These are phyloP conservation scores for Podospora pseudopauciseta DNA, from an alignment of 495 filamentous ascomycete genomes.

Conservation along the genomic window DNA sequence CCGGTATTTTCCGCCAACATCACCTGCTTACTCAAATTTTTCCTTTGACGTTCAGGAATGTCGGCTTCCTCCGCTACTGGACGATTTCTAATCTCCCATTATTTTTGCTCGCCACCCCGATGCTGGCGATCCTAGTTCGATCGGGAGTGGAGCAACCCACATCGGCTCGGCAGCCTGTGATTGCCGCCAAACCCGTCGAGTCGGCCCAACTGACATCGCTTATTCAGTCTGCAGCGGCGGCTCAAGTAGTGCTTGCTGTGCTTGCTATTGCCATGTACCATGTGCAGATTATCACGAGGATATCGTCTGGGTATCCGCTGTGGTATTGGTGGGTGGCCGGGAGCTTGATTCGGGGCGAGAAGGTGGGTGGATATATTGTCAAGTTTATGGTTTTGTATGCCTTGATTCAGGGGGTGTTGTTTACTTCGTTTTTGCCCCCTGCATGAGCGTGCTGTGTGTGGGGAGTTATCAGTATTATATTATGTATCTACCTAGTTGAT, in stretches of 20 bases:
- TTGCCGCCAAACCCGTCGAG: slow-evolving; percentile 14
- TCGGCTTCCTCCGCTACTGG: slow-evolving; percentile 90
- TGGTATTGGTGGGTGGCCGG: slow-evolving; percentile 79
- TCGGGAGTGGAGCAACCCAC: slow-evolving; percentile 55
- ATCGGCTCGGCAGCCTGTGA: background rate
- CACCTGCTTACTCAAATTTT: slow-evolving; percentile 58
- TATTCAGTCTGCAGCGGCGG: slow-evolving; percentile 59
- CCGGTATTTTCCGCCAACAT: background rate
- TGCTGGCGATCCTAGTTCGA: slow-evolving; percentile 62
- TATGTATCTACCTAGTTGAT: slow-evolving; percentile 1
- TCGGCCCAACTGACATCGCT: slow-evolving; percentile 26
- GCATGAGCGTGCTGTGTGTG: slow-evolving; percentile 45
- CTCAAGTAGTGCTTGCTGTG: slow-evolving; percentile 67
- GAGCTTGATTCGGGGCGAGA: slow-evolving; percentile 32
- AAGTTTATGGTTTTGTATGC: slow-evolving; percentile 75
- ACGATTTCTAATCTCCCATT: slow-evolving; percentile 79
- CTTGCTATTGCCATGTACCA: slow-evolving; percentile 78
- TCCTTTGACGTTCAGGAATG: slow-evolving; percentile 56
- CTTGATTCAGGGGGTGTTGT: slow-evolving; percentile 74
- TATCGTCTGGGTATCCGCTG: slow-evolving; percentile 82
- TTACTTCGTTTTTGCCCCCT: slow-evolving; percentile 92
- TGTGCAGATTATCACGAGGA: slow-evolving; percentile 86
- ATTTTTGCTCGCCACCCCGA: slow-evolving; percentile 77
- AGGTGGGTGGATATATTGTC: slow-evolving; percentile 31
- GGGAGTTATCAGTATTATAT: slow-evolving; percentile 4